phyloP scores from a whole-genome alignment of 495 filamentous ascomycete genomes.

The Penicillium goetzii region DNA sequence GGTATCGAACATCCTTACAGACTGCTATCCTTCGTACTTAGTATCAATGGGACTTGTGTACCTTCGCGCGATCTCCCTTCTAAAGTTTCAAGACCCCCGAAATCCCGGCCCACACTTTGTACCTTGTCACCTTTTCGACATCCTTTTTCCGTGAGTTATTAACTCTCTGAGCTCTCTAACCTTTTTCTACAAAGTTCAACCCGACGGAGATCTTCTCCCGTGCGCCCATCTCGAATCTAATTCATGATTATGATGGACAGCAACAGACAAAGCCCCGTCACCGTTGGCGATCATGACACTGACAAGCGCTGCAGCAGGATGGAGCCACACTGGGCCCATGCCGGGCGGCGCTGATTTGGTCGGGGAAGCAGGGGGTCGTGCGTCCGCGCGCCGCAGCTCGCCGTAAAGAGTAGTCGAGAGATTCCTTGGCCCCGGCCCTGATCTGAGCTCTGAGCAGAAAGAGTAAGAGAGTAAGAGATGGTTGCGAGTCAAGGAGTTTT shows the following conservation, averaged over 20 bases:
- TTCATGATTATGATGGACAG: constrained; percentile 10
- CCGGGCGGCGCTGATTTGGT: constrained; percentile 36
- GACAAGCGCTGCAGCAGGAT: constrained; percentile 25
- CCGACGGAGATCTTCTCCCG: background rate
- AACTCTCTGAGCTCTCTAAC: background rate
- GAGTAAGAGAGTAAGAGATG: background rate
- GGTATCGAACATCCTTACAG: background rate
- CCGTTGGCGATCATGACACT: constrained; percentile 33
- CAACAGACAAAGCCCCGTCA: background rate
- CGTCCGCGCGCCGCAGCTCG: constrained; percentile 45
- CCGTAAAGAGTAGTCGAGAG: constrained; percentile 45
- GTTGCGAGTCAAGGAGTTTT: background rate
- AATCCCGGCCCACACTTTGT: background rate
- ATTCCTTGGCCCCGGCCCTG: constrained; percentile 30
- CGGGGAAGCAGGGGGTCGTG: constrained; percentile 46
- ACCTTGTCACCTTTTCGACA: background rate
- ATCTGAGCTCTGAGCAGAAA: constrained; percentile 11
- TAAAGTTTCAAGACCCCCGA: background rate
- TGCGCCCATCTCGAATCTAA: background rate
- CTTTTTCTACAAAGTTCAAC: background rate
- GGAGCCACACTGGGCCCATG: constrained; percentile 21
- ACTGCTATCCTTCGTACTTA: background rate
- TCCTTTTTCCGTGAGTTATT: background rate
- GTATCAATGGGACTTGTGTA: background rate
- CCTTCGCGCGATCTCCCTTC: background rate